These are phyloP conservation scores for Starmera dryadoides DNA, from an alignment of 805 yeast species.

Conservation along the genomic window DNA sequence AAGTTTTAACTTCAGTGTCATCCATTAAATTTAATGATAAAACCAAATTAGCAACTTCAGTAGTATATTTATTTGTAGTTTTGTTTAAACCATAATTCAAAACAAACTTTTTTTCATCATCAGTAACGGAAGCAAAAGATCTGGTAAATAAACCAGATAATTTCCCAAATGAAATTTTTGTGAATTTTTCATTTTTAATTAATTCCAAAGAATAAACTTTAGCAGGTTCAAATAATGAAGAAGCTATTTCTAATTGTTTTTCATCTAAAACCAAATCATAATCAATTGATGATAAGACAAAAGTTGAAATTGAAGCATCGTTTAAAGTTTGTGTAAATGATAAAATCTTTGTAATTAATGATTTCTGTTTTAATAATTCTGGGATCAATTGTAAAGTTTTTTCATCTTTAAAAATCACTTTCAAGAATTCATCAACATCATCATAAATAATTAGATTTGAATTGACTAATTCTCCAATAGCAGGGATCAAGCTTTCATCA, in stretches of 20 bases:
- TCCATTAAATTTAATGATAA: slow-evolving; percentile 9
- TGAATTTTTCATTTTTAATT: slow-evolving; percentile 22
- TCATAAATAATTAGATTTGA: slow-evolving; percentile 11
- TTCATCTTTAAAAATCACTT: slow-evolving; percentile 3
- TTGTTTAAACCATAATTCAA: slow-evolving; percentile 22
- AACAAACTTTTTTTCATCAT: slow-evolving; percentile 17
- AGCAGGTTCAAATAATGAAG: slow-evolving; percentile 1
- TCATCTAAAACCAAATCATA: background rate
- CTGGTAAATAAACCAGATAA: slow-evolving; percentile 20
- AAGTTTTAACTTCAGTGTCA: slow-evolving; percentile 21
- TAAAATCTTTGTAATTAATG: background rate
- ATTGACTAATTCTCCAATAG: slow-evolving; percentile 6
- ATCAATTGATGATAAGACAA: slow-evolving; percentile 7
- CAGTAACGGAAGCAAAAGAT: slow-evolving; percentile 3
- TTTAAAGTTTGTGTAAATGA: slow-evolving; percentile 3
- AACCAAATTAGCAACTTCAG: slow-evolving; percentile 22
- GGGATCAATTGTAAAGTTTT: slow-evolving; percentile 10
- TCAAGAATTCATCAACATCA: slow-evolving; percentile 7
- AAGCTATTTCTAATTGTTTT: background rate
- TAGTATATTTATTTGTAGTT: slow-evolving; percentile 21
- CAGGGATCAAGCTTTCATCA: background rate
- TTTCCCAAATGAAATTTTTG: slow-evolving; percentile 22
- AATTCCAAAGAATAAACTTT: slow-evolving; percentile 9
- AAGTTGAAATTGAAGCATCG: slow-evolving; percentile 6
- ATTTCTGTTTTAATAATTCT: slow-evolving; percentile 2